A percentile compares a stretch with the other conserved stretches of the same genome.
phyloP scores from a whole-genome alignment of 139 green algal species.

The Helicosporidium sp. region DNA sequence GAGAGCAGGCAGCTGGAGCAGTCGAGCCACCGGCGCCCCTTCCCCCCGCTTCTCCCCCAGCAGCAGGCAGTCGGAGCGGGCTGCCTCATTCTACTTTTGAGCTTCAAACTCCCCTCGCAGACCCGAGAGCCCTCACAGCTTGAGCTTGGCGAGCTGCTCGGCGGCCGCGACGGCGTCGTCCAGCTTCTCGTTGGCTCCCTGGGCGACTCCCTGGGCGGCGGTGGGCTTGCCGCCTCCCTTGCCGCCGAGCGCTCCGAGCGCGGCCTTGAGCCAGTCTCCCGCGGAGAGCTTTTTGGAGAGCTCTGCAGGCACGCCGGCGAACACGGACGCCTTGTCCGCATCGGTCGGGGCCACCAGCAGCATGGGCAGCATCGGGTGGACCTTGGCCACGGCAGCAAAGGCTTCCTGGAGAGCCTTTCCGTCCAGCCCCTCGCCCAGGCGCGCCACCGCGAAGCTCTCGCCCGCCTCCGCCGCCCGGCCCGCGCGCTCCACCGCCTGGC shows the following conservation, averaged over 20 bases:
- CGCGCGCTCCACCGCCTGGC: slow-evolving; percentile 10
- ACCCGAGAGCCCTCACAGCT: slow-evolving; percentile 17
- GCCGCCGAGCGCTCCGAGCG: slow-evolving; percentile 48
- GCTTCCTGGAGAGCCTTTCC: slow-evolving; percentile 48
- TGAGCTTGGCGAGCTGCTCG: slow-evolving; percentile 7
- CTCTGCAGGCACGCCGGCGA: slow-evolving; percentile 48
- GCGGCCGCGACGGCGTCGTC: slow-evolving; percentile 9
- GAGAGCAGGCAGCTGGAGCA: too few relatives aligned
- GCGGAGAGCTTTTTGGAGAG: slow-evolving; percentile 12
- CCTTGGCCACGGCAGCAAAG: slow-evolving; percentile 30
- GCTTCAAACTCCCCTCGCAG: not conserved
- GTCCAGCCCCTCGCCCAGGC: slow-evolving; percentile 45
- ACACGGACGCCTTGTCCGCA: slow-evolving; percentile 54
- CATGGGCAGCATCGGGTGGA: slow-evolving; percentile 30
- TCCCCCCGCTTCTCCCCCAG: too few relatives aligned
- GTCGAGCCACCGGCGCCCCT: too few relatives aligned
- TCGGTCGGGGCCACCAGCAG: slow-evolving; percentile 34
- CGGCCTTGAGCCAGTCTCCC: slow-evolving; percentile 29
- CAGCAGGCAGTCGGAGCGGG: too few relatives aligned
- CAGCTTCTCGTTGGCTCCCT: slow-evolving; percentile 19
- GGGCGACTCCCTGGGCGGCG: slow-evolving; percentile 59
- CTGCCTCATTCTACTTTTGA: too few relatives aligned
- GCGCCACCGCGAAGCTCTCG: slow-evolving; percentile 17
- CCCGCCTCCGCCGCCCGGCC: slow-evolving; percentile 7
- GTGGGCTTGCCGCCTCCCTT: slow-evolving; percentile 81